Conservation (phyloP, 768 basidiomycete species). For the Macrolepiota fuliginosa region DNA sequence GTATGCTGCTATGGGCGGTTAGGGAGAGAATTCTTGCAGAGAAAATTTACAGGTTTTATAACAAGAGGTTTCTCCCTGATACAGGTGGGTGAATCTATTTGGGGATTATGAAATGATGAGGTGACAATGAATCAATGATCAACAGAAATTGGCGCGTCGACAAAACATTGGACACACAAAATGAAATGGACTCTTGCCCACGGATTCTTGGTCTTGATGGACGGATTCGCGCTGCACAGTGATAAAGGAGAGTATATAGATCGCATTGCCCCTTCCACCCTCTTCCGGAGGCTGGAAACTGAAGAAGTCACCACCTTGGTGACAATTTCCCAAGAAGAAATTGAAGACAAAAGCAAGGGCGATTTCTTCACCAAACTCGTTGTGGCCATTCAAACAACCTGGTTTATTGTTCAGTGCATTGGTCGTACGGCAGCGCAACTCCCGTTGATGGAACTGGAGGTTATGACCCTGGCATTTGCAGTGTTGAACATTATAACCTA, state of each 20-base stretch:
- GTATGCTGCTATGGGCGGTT: conserved; percentile 16
- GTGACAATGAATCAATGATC: too few relatives aligned
- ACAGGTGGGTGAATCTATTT: background rate
- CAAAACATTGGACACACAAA: background rate
- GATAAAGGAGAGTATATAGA: too few relatives aligned
- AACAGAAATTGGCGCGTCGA: background rate
- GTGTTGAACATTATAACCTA: conserved; percentile 1
- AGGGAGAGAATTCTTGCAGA: conserved; percentile 14
- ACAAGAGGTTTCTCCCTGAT: background rate
- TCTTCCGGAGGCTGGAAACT: too few relatives aligned
- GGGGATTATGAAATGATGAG: too few relatives aligned
- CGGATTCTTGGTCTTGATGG: conserved; percentile 13
- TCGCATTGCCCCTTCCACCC: too few relatives aligned
- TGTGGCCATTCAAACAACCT: conserved; percentile 20
- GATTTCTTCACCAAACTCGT: conserved; percentile 22
- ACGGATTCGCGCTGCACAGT: too few relatives aligned
- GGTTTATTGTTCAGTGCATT: conserved; percentile 17
- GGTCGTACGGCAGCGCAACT: background rate
- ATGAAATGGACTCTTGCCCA: conserved; percentile 11
- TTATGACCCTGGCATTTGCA: conserved; percentile 7
- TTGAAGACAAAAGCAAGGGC: conserved; percentile 24
- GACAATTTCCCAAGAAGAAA: too few relatives aligned
- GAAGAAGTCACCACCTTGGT: too few relatives aligned
- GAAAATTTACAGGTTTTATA: conserved; percentile 1
- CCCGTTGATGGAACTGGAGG: conserved; percentile 1